Evolutionary conservation across 2,329 filamentous ascomycete genomes (phyloP).

Genomic region (Aureobasidium uvarum): DNA sequence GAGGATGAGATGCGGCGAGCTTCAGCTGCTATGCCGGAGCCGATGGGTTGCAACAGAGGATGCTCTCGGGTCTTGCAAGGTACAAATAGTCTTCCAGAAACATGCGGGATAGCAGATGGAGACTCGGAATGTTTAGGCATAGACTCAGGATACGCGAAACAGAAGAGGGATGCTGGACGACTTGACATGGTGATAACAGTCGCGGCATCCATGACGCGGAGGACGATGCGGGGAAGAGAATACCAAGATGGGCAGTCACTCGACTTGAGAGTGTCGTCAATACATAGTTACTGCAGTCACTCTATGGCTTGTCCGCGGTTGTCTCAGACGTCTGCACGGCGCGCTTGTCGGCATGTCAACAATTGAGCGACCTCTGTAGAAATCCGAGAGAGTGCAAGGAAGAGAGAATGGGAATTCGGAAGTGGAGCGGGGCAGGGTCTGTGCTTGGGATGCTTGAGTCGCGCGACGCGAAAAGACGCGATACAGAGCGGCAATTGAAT

Average conservation of each 20-base stretch:
- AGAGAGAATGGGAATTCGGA: not conserved
- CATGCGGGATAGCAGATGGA: not conserved
- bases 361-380: not conserved
- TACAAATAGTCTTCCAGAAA: constrained; percentile 11
- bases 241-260: not conserved
- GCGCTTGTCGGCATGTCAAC: too few relatives aligned
- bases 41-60: too few relatives aligned
- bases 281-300: too few relatives aligned
- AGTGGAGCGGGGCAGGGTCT: not conserved
- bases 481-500: not conserved
- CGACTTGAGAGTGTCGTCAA: too few relatives aligned
- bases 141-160: not conserved
- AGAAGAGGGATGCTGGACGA: not conserved
- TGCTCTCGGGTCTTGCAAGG: not conserved
- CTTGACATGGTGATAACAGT: not conserved
- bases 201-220: not conserved
- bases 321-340: too few relatives aligned
- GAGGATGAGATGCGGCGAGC: not conserved
- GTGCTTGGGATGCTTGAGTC: not conserved
- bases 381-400: not conserved
- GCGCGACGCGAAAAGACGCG: constrained; percentile 2
- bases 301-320: too few relatives aligned
- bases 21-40: not conserved
- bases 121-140: not conserved
- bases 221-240: constrained; percentile 4